phyloP scores from a whole-genome alignment of 208 protist species.

The Naegleria lovaniensis region DNA sequence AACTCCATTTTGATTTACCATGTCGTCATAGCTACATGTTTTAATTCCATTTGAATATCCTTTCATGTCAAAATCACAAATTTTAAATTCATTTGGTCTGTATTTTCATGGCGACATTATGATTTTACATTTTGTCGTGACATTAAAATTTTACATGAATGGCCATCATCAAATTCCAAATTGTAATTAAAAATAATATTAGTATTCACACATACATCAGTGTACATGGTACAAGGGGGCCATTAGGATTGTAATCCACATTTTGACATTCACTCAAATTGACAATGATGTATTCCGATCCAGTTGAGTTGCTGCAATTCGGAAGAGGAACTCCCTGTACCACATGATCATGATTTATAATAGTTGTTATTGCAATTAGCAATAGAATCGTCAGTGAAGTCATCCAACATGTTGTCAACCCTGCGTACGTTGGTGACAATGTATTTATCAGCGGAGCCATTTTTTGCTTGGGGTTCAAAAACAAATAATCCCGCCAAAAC shows the following conservation, averaged over 20 bases:
- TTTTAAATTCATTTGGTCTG: conserved; percentile 8
- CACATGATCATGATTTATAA: too few relatives aligned
- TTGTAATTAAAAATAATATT: not conserved
- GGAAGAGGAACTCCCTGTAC: not conserved
- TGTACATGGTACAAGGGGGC: not conserved
- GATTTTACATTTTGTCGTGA: not conserved
- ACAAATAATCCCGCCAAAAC: too few relatives aligned
- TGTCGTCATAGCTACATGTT: not conserved
- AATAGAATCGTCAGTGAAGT: too few relatives aligned
- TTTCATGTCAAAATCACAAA: not conserved
- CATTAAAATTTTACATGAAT: not conserved
- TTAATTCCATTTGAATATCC: not conserved
- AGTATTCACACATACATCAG: not conserved
- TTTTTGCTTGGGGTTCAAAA: too few relatives aligned
- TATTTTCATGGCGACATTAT: not conserved
- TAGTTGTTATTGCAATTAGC: too few relatives aligned
- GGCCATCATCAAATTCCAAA: not conserved
- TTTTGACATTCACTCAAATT: not conserved
- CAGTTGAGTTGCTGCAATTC: not conserved
- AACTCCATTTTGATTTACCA: not conserved
- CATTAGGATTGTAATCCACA: not conserved
- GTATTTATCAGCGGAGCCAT: too few relatives aligned
- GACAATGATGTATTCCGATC: not conserved
- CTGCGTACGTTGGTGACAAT: too few relatives aligned
- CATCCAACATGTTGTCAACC: too few relatives aligned